Evolutionary conservation across 2,329 filamentous ascomycete species (phyloP), one percentile per base, ranked within the genome.

Genomic region (Elsinoe ampelina): DNA sequence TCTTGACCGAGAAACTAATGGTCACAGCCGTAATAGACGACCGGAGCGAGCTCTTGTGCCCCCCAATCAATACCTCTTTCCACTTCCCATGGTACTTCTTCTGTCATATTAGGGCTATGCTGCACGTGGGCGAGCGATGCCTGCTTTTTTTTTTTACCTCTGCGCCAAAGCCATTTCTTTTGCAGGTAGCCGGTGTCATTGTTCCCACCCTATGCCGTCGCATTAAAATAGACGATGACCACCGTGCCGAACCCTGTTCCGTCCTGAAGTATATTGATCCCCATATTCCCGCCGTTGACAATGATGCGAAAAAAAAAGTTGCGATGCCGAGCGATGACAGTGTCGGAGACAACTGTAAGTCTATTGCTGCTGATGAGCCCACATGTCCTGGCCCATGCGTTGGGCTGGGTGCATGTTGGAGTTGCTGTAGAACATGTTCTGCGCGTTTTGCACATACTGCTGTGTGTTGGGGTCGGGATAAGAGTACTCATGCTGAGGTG

Each of bases 391-490:
- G 62, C 76, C 73, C 59, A 79, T 76, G 58, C 80, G 75, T 69
- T 83, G 85, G 61, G 80, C 74, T 43, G 85, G 82, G 58, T 86
- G 81, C 63, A 87, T 81, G 58, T 82, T 79, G 5, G 81, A 79
- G 60, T 82, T 82, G 35, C 79, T 77, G 63, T 90, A 91, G 69
- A 90, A 92, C 72, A 59, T 71, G 71, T 64, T 93, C 86, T 2
- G 87, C 82, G 76, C 87, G 51, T 81, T 78, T 35, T 79, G 79
- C 20, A 59, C 58, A 55, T 67, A 67, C 45, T 61, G 62, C 54
- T 63, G 59, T 59, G 85, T 85, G 22, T 75, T 76, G 3, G 82
- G 81, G 63, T 95, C 89, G 0, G 89, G 87, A 63, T 96, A 95
- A 6, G 86, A 83, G 67, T 95, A 95, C 60, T 89, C 91, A 61